Base-by-base conservation (phyloP, 1,139 yeast species). In the Zygosaccharomyces pseudobailii region DNA sequence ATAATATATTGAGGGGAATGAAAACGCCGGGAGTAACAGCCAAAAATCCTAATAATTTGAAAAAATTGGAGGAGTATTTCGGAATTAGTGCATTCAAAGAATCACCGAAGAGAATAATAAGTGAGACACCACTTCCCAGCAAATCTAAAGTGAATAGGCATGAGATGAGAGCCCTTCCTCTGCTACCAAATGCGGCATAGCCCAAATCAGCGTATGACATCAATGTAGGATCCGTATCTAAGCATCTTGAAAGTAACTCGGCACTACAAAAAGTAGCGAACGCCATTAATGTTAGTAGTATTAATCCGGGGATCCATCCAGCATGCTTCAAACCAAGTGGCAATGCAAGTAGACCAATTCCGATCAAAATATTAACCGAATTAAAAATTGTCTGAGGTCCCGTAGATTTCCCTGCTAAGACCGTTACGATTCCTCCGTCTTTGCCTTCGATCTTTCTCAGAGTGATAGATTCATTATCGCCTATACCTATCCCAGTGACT, bases 191-290 rank as follows among this genome's bases (percentile, higher is more conserved):
- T 0, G 92, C 83, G 4, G 87, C 89, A 57, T 78, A 82, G 6
- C 90, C 94, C 56, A 87, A 72, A 65, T 89, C 97, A 4, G 95
- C 95, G 65, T 89, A 90, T 0, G 96, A 87, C 76, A 83, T 83
- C 54, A 90, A 72, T 0, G 90, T 80, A 7, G 75, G 78, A 63
- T 87, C 90, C 1, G 85, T 80, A 55, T 84, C 89, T 77, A 87
- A 69, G 52, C 86, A 80, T 51, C 73, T 73, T 7, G 86, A 80
- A 36, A 78, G 72, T 64, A 74, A 71, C 49, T 66, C 71, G n/a
- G 96, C 96, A 0, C 96, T 83, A 52, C 78, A 72, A 51, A 75
- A 75, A 0, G 96, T 87, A 9, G 79, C 67, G 4, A 74, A 46
- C 0, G 95, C 89, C 51, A 88, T 78, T 0, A 73, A 48, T 0